Evolutionary conservation across 2,329 filamentous ascomycete species (phyloP).

Genomic region (Talaromyces funiculosus): DNA sequence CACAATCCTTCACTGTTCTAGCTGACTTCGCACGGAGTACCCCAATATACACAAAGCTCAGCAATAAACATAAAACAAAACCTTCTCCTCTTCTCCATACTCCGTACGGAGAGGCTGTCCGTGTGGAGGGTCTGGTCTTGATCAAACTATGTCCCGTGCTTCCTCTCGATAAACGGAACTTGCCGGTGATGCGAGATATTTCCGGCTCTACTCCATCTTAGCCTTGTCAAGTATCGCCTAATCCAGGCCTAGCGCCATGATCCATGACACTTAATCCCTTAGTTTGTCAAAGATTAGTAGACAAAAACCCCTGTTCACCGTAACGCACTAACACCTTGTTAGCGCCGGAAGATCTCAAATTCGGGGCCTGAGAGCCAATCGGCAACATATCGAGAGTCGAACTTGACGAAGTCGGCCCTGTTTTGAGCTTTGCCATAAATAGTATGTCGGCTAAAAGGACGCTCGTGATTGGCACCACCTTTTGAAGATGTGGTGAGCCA

Average conservation of each 20-base stretch:
- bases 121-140: neutral
- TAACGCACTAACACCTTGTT: neutral
- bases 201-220: neutral
- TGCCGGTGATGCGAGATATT: neutral
- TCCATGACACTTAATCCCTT: no score
- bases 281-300: no score
- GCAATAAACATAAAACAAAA: neutral
- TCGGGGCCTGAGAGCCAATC: conserved; percentile 2
- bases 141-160: neutral
- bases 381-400: neutral
- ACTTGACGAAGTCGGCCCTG: neutral
- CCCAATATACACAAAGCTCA: neutral
- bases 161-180: neutral
- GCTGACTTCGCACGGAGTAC: neutral
- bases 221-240: neutral
- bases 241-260: neutral
- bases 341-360: conserved; percentile 1
- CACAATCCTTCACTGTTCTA: neutral
- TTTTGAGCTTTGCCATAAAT: neutral
- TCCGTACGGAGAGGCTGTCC: neutral
- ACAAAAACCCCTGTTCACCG: neutral
- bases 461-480: neutral
- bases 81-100: neutral
- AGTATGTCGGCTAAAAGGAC: neutral
- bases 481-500: neutral